A percentile compares a stretch with the other conserved stretches of the same genome.
Conservation (phyloP, 2,329 filamentous ascomycete genomes). For the Ophiostoma ips region DNA sequence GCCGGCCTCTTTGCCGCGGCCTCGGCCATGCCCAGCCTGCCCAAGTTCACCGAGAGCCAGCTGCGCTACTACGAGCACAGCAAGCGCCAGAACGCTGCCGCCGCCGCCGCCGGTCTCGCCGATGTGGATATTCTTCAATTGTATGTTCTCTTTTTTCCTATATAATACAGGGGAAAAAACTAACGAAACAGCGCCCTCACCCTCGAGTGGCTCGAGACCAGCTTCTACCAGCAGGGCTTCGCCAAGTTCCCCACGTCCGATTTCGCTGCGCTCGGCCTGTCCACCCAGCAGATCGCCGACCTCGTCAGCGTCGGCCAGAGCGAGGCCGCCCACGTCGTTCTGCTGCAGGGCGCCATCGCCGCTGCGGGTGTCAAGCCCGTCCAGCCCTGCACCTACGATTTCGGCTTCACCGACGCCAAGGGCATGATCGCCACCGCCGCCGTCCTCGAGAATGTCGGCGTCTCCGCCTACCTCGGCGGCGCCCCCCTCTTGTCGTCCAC, state of each 20-base stretch:
- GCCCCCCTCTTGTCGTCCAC: slow-evolving; percentile 48
- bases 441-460: slow-evolving; percentile 58
- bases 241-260: slow-evolving; percentile 49
- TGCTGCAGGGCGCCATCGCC: slow-evolving; percentile 46
- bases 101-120: slow-evolving; percentile 30
- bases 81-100: slow-evolving; percentile 37
- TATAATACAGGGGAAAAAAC: background rate
- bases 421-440: slow-evolving; percentile 56
- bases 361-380: slow-evolving; percentile 51
- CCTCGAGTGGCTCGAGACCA: slow-evolving; percentile 59
- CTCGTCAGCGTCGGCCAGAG: slow-evolving; percentile 48
- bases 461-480: slow-evolving; percentile 61
- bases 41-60: slow-evolving; percentile 30
- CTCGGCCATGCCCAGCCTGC: slow-evolving; percentile 31
- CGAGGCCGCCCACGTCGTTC: slow-evolving; percentile 48
- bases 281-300: slow-evolving; percentile 39
- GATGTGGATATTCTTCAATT: slow-evolving; percentile 46
- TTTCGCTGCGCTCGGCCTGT: slow-evolving; percentile 50
- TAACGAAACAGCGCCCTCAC: slow-evolving; percentile 44
- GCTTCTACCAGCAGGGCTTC: slow-evolving; percentile 61
- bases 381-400: slow-evolving; percentile 57
- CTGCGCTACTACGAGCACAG: slow-evolving; percentile 31
- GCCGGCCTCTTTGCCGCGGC: slow-evolving; percentile 31
- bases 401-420: slow-evolving; percentile 50
- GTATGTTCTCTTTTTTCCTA: slow-evolving; percentile 26